These are phyloP conservation scores for Aegilops tauschii DNA, from an alignment of 176 grass and related monocot species.

Conservation along the genomic window DNA sequence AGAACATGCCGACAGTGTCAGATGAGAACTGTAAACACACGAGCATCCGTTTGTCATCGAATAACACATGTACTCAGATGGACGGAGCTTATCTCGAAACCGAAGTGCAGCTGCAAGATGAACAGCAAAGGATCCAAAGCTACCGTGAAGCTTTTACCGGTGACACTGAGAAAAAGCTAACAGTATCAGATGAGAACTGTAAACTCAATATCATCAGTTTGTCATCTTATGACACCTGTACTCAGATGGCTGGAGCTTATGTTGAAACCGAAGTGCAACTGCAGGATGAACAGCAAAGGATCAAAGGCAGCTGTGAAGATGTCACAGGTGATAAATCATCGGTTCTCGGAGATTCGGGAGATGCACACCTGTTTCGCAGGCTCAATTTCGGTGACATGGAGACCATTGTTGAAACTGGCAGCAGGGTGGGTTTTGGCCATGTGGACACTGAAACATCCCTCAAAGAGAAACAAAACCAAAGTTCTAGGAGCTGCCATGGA, in stretches of 20 bases:
- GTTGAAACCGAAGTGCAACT: constrained; percentile 14
- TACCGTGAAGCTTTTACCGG: not conserved
- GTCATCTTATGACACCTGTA: not conserved
- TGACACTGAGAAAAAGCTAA: not conserved
- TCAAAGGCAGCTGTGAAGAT: constrained; percentile 16
- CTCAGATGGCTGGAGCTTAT: constrained; percentile 17
- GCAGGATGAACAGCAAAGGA: constrained; percentile 7
- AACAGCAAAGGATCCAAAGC: constrained; percentile 12
- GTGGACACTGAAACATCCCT: constrained; percentile 9
- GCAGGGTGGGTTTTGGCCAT: not conserved
- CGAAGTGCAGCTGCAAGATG: constrained; percentile 9
- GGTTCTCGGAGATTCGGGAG: constrained; percentile 19
- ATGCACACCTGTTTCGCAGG: not conserved
- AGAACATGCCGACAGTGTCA: not conserved
- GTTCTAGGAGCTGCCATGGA: not conserved
- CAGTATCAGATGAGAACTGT: constrained; percentile 19
- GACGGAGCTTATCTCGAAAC: not conserved
- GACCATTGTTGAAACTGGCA: constrained; percentile 4
- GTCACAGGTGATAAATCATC: constrained; percentile 3
- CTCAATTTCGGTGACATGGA: not conserved
- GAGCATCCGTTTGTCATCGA: constrained; percentile 9
- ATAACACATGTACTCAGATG: constrained; percentile 9
- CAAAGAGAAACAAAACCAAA: constrained; percentile 11
- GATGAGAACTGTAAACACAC: constrained; percentile 21
- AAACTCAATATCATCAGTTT: constrained; percentile 6